Base-by-base conservation (phyloP, 345 rosid species). In the Acer yangbiense region DNA sequence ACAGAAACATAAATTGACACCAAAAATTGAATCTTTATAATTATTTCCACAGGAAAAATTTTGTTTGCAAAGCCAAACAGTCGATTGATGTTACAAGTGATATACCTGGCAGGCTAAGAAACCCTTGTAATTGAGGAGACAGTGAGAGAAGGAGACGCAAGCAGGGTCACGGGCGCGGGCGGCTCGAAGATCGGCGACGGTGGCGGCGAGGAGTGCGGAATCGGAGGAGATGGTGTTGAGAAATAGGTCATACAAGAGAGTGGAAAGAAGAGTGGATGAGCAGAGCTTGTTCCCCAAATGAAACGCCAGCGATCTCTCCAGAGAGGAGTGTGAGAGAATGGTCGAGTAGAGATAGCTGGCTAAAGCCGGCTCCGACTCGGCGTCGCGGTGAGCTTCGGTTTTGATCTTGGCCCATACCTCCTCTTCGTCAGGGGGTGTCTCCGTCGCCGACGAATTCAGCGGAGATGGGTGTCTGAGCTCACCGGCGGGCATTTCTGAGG, bases 321-420 rank as follows among this genome's bases (percentile, higher is more conserved):
- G 90, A 57, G 99, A 92, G 0, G 98, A 83, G 85, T 95, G 99
- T 18, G 97, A 91, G 13, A 95, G 92, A 77, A 95, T 91, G 76
- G 98, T 95, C n/a, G 99, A 93, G 82, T 90, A 95, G 6, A 95
- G 97, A 35, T 90, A 93, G 87, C 98, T 92, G 58, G 99, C 99
- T 46, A 95, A 78, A 46, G 99, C 99, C 39, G 99, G 98, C 87
- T 95, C 98, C 17, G 89, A 85, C 84, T 95, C 98, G 1, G 99
- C 97, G 71, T 95, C 99, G 18, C 93, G 92, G 77, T 89, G 91
- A 35, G 95, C 97, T 81, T 95, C 99, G 48, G 94, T 94, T 74
- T 93, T 90, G 57, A 95, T 95, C 84, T 93, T 91, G n/a, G 85
- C 74, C 98, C 99, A 95, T 41, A 95, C 57, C 74, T 90, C 97